These are phyloP conservation scores for Ascochyta koolunga DNA, from an alignment of 2,329 filamentous ascomycete genomes.

Conservation along the genomic window DNA sequence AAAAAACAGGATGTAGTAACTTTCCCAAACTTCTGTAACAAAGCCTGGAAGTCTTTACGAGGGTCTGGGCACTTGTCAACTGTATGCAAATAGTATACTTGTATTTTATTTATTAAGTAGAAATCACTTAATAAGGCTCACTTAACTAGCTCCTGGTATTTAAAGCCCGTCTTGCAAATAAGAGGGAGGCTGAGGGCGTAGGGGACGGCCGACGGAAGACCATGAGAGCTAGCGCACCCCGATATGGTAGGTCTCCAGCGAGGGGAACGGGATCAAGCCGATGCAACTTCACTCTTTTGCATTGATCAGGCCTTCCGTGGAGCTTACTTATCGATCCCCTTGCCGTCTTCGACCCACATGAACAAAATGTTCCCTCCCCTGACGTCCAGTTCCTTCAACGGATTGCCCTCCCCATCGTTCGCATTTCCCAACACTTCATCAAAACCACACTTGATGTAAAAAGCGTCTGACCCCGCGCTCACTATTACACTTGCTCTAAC, in stretches of 20 bases:
- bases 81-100: too few species aligned
- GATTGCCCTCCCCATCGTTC: slow-evolving; percentile 43
- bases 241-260: background rate
- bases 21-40: too few species aligned
- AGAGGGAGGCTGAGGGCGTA: background rate
- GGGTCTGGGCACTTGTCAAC: too few species aligned
- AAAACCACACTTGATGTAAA: slow-evolving; percentile 49
- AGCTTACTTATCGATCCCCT: background rate
- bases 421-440: slow-evolving; percentile 40
- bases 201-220: background rate
- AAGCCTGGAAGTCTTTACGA: too few species aligned
- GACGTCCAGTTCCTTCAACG: background rate
- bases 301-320: background rate
- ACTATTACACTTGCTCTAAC: slow-evolving; percentile 51
- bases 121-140: too few species aligned
- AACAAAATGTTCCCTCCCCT: slow-evolving; percentile 33
- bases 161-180: too few species aligned
- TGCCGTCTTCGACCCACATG: slow-evolving; percentile 25
- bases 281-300: background rate
- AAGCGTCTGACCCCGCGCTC: slow-evolving; percentile 49
- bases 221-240: background rate
- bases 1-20: too few species aligned
- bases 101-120: too few species aligned
- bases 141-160: too few species aligned
- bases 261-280: background rate